These are phyloP conservation scores for Globisporangium carolinianum DNA, from an alignment of 352 stramenopile species.

Conservation along the genomic window DNA sequence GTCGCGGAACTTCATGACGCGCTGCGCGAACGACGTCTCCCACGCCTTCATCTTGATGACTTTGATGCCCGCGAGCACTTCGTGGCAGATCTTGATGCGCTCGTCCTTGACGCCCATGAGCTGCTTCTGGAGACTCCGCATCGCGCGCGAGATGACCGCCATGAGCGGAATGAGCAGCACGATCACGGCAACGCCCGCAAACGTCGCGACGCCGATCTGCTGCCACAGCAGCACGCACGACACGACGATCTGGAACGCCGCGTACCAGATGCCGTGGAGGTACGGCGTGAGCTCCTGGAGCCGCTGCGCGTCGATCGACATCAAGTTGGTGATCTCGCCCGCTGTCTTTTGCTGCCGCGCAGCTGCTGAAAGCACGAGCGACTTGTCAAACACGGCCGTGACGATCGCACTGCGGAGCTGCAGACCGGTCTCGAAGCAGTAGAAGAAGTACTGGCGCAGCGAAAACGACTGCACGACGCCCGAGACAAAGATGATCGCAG, in stretches of 20 bases:
- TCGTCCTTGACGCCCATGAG: slow-evolving; percentile 93
- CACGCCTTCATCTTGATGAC: slow-evolving; percentile 97
- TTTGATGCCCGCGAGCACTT: slow-evolving; percentile 93
- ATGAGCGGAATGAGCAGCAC: slow-evolving; percentile 91
- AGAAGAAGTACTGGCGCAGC: slow-evolving; percentile 82
- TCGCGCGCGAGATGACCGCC: slow-evolving; percentile 76
- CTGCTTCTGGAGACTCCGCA: slow-evolving; percentile 81
- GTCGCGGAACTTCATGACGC: slow-evolving; percentile 53
- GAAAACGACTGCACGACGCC: slow-evolving; percentile 73
- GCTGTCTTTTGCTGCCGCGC: slow-evolving; percentile 72
- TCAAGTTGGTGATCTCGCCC: slow-evolving; percentile 96
- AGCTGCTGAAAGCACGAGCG: slow-evolving; percentile 80
- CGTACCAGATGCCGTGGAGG: slow-evolving; percentile 88
- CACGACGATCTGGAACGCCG: slow-evolving; percentile 72
- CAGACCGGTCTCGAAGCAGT: slow-evolving; percentile 76
- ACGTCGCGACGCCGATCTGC: slow-evolving; percentile 78
- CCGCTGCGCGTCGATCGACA: slow-evolving; percentile 94
- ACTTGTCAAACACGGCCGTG: slow-evolving; percentile 73
- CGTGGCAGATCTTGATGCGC: slow-evolving; percentile 93
- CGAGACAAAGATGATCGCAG: slow-evolving; percentile 54
- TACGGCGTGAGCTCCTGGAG: slow-evolving; percentile 95
- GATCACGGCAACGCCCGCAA: slow-evolving; percentile 92
- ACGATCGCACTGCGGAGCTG: slow-evolving; percentile 67
- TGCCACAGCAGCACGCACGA: slow-evolving; percentile 66
- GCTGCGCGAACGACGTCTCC: slow-evolving; percentile 81